Conservation (phyloP, 2,329 filamentous ascomycete genomes). For the Clonostachys sp. region DNA sequence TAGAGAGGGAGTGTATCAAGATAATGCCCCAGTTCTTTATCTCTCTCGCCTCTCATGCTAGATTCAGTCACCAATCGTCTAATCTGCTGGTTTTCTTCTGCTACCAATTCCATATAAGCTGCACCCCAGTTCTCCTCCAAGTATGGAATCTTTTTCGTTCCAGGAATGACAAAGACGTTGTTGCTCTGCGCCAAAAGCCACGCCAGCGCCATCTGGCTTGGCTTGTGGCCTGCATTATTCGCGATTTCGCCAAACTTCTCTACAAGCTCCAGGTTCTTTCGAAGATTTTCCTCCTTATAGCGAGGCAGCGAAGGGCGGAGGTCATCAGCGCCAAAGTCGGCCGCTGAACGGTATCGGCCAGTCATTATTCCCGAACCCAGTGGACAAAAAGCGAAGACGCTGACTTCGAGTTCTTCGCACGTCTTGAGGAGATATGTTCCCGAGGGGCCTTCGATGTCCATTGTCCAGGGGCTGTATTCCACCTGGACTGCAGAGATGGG, state of each 20-base stretch:
- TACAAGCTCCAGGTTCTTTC: not conserved
- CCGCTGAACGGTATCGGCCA: conserved; percentile 32
- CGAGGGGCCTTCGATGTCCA: conserved; percentile 49
- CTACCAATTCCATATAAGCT: too few relatives aligned
- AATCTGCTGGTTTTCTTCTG: too few relatives aligned
- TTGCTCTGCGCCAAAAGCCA: conserved; percentile 56
- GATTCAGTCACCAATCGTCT: too few relatives aligned
- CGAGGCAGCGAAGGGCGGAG: conserved; percentile 1
- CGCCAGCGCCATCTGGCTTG: conserved; percentile 52
- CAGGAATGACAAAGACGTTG: conserved; percentile 52
- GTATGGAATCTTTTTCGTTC: conserved; percentile 33
- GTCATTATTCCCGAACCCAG: conserved; percentile 52
- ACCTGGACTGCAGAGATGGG: conserved; percentile 47
- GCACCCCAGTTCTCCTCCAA: conserved; percentile 32
- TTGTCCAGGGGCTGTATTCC: conserved; percentile 46
- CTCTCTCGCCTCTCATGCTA: too few relatives aligned
- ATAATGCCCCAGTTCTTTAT: too few relatives aligned
- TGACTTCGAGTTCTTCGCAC: conserved; percentile 47
- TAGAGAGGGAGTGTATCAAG: too few relatives aligned
- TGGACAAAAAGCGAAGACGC: conserved; percentile 50
- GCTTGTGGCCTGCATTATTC: conserved; percentile 40
- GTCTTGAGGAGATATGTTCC: conserved; percentile 41
- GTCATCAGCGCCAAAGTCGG: not conserved
- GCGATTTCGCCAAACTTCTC: not conserved
- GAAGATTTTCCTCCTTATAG: conserved; percentile 1